A percentile compares a stretch with the other conserved stretches of the same genome.
Conservation (phyloP, 192 early-diverging fungal genomes). For the Entomortierella chlamydospora region DNA sequence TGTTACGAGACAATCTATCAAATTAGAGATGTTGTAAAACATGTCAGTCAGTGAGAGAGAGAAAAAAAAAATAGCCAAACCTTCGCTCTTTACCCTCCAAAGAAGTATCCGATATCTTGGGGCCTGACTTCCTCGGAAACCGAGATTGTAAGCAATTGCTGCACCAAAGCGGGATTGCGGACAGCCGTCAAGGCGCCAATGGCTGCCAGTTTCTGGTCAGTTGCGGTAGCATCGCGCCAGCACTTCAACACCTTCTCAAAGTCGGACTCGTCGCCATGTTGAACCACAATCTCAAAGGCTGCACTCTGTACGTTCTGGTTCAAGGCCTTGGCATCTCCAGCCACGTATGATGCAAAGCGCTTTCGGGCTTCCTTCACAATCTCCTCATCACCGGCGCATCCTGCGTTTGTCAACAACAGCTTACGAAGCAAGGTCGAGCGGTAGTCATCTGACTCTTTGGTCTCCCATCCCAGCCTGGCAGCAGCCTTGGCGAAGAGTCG, state of each 20-base stretch:
- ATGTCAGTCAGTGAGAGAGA: neutral
- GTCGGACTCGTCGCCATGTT: slow-evolving; percentile 69
- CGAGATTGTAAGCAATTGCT: slow-evolving; percentile 70
- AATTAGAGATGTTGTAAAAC: slow-evolving; percentile 26
- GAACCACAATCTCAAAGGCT: slow-evolving; percentile 80
- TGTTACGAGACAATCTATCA: slow-evolving; percentile 65
- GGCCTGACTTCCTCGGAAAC: slow-evolving; percentile 75
- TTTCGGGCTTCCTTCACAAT: slow-evolving; percentile 74
- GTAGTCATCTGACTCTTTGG: slow-evolving; percentile 76
- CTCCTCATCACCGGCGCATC: slow-evolving; percentile 69
- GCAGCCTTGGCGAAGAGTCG: slow-evolving; percentile 81
- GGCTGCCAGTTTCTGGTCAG: slow-evolving; percentile 77
- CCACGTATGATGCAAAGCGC: slow-evolving; percentile 76
- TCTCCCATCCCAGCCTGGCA: slow-evolving; percentile 83
- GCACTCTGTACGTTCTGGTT: slow-evolving; percentile 78
- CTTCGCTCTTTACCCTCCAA: slow-evolving; percentile 40
- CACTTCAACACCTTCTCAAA: slow-evolving; percentile 72
- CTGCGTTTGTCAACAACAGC: slow-evolving; percentile 79
- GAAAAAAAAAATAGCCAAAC: neutral
- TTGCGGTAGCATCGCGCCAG: slow-evolving; percentile 68
- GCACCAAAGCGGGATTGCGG: slow-evolving; percentile 65
- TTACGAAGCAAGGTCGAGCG: slow-evolving; percentile 80
- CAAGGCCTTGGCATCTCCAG: slow-evolving; percentile 73
- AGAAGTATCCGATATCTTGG: slow-evolving; percentile 75
- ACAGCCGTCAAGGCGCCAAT: slow-evolving; percentile 71